Evolutionary conservation across 106 monocot genomes (phyloP), one percentile per base, ranked within the genome.

Genomic region (Acorus gramineus): DNA sequence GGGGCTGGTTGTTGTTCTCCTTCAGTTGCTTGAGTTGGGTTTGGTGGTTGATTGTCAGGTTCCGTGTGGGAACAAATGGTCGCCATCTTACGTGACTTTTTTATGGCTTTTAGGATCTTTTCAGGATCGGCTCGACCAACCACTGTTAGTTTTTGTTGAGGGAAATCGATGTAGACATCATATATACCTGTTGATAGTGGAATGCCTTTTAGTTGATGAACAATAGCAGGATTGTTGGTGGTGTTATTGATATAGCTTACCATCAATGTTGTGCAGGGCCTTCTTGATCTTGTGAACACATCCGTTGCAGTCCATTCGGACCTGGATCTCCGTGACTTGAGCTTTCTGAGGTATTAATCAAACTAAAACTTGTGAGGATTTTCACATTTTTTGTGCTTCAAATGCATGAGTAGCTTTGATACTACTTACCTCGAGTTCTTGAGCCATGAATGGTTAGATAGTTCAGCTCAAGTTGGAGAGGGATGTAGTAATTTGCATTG

Each of bases 271-370:
- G 14, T 65, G 77, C 47, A 83, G 46, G n/a, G 74, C 72, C 59
- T 56, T 87, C 69, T 76, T 83, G 66, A 84, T 73, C 70, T 52
- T 83, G 4, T 81, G 87, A 11, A 68, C 78, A 46, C 87, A 87
- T 13, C 87, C 83, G 14, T 76, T 76, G 56, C 83, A 87, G 78
- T 87, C 83, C 87, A 83, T 80, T 13, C 80, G 71, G 59, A 87
- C 83, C 2, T 71, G 60, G 11, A 87, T 55, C 66, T 84, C 87
- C 0, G 78, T 78, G 8, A 73, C 75, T 52, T 70, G 63, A 43
- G 74, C 47, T 42, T 64, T 86, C 82, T 84, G 14, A 66, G 5
- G 46, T 14, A 71, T 46, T 7, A 10, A 58, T 44, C 42, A 58
- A 46, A 69, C 28, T 28, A 28, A 28, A 28, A 28, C 28, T 28